Evolutionary conservation across 768 basidiomycete species (phyloP), one percentile per base, ranked within the genome.

Genomic region (Lactarius trivialis): DNA sequence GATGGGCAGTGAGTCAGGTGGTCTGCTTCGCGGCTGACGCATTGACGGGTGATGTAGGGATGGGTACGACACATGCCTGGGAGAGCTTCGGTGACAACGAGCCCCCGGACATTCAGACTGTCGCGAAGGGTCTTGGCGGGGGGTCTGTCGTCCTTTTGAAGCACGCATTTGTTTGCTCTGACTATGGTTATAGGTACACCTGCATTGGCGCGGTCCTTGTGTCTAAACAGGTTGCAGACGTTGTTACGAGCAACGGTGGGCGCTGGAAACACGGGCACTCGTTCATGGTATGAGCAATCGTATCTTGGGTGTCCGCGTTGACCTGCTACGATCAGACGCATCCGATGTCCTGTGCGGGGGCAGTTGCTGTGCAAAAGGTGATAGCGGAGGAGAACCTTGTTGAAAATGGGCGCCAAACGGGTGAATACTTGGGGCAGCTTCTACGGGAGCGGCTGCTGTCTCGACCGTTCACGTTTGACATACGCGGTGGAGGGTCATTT

Each of bases 71-170:
- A 49, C 93, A 94, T 69, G 89, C 83, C 21, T 94, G 92, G 93
- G 80, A 94, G 69, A 87, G 83, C 45, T 85, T 85, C 66, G 90
- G 89, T 37, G 90, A 93, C 68, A 85, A 85, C 28, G 82, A 78
- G 39, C 75, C 83, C 17, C 93, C 93, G 43, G 93, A 95, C 73
- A 78, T 95, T 33, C 92, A 95, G 73, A 89, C 90, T 7, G 79
- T 94, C 33, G 93, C 92, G 1, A 95, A 96, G 72, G 91, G 93
- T 15, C 81, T 95, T 7, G 92, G 91, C 53, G 93, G 91, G 74
- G 93, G 93, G 85, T 91, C 71, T 67, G 81, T 70, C 7, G 39
- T 60, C 49, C 55, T 32, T 52, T n/a, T n/a, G n/a, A n/a, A n/a
- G 50, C 14, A 43, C 24, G n/a, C 15, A 41, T 3, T 59, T n/a